Percentiles rank a stretch among this genome's conserved stretches.
Evolutionary conservation across 768 basidiomycete genomes (phyloP).

Genomic region (Leccinum broughii): DNA sequence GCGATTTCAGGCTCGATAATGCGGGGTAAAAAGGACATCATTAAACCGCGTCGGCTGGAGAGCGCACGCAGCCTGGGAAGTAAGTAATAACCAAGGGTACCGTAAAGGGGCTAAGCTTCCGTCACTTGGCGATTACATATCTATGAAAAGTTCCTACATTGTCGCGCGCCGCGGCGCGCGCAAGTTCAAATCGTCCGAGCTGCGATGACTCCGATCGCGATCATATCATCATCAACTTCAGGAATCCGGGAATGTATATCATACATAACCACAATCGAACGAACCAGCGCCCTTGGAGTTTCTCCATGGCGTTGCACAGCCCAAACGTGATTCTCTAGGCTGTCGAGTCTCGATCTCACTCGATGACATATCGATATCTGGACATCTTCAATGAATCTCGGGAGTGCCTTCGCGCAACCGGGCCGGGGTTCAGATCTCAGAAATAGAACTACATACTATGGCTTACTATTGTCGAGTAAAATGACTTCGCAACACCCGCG

Average conservation of each 20-base stretch:
- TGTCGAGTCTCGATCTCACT: slow-evolving; percentile 9
- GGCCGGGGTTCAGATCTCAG: neutral
- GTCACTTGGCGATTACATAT: neutral
- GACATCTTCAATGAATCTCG: neutral
- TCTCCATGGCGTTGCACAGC: slow-evolving; percentile 2
- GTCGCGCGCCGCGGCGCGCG: neutral
- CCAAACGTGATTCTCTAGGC: neutral
- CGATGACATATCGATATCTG: slow-evolving; percentile 2
- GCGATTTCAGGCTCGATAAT: neutral
- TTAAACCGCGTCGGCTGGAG: neutral
- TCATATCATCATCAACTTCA: neutral
- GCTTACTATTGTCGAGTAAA: neutral
- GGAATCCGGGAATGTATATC: neutral
- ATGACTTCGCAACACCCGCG: neutral
- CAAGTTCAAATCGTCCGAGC: neutral
- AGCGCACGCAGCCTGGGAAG: neutral
- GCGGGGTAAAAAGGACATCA: neutral
- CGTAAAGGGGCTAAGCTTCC: neutral
- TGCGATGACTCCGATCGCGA: neutral
- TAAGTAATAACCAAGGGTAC: neutral
- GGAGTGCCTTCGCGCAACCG: neutral
- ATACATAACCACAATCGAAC: neutral
- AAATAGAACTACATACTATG: neutral
- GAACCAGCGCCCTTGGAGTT: neutral
- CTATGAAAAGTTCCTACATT: neutral